Base-by-base conservation (phyloP, 441 rosid species). In the Hura crepitans region DNA sequence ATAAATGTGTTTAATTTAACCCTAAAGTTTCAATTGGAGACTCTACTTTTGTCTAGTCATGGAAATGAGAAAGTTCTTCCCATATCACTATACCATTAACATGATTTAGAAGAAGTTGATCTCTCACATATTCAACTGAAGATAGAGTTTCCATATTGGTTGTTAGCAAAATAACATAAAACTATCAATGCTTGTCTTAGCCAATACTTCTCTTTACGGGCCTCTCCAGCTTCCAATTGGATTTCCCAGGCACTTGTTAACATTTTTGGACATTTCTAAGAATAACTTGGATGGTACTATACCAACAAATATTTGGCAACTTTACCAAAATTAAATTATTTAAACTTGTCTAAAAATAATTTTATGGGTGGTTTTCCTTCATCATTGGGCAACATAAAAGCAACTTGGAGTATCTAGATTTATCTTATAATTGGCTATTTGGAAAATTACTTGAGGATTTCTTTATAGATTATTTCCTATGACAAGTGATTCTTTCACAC, bases 331-430 rank as follows among this genome's bases (percentile, higher is more conserved):
- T 6, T 81, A 20, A 0, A 0, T 0, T 0, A 0, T 8, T 8
- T 81, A 50, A 64, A 68, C 66, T 33, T 74, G 42, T 69, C 74
- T 12, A 6, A 0, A 17, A 74, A 76, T 39, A 11, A 4, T 7
- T 27, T 80, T 2, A n/a, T 0, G 1, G 76, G 74, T 66, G 13
- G 33, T 49, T 66, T 80, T 33, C 74, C 78, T 0, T 46, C 76
- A 27, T 67, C 72, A 1, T 39, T 79, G 23, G 74, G 72, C 25
- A 17, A 35, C 2, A 22, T 70, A 50, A 68, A n/a, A n/a, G 54
- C 3, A 13, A 0, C 0, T 20, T 79, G 37, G 1, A 8, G 4
- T 5, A 0, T 22, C 45, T 72, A 43, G 77, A 74, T 47, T 57
- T 77, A 33, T 75, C 79, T 8, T 6, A 50, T 60, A 79, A 78